Conservation (phyloP, 768 basidiomycete species). For the Lactarius vividus region DNA sequence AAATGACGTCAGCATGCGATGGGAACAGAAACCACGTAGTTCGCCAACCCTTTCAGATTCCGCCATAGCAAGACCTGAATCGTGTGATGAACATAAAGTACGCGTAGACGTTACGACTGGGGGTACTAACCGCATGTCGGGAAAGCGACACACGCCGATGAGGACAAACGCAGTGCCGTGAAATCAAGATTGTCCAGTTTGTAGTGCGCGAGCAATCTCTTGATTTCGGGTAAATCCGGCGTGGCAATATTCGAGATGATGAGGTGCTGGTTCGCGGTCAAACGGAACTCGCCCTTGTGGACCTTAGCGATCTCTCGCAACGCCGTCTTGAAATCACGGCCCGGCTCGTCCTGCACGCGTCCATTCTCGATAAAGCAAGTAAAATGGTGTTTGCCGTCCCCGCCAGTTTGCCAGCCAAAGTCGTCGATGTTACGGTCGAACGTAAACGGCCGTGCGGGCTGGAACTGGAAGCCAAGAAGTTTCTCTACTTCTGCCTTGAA, state of each 20-base stretch:
- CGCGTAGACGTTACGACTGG: neutral
- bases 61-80: constrained; percentile 68
- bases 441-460: constrained; percentile 67
- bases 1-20: neutral
- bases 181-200: constrained; percentile 85
- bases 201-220: constrained; percentile 75
- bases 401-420: constrained; percentile 88
- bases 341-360: constrained; percentile 92
- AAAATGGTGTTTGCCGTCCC: constrained; percentile 88
- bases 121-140: constrained; percentile 74
- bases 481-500: constrained; percentile 92
- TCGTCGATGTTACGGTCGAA: constrained; percentile 93
- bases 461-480: constrained; percentile 75
- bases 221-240: constrained; percentile 74
- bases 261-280: constrained; percentile 95
- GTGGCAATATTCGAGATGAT: constrained; percentile 79
- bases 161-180: constrained; percentile 77
- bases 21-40: constrained; percentile 1
- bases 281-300: constrained; percentile 90
- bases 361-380: constrained; percentile 97
- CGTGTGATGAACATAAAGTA: constrained; percentile 10
- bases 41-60: constrained; percentile 66
- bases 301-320: constrained; percentile 89
- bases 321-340: constrained; percentile 87
- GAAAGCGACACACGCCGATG: constrained; percentile 96